Conservation (phyloP, 2,329 filamentous ascomycete genomes). For the Fusarium mexicanum region DNA sequence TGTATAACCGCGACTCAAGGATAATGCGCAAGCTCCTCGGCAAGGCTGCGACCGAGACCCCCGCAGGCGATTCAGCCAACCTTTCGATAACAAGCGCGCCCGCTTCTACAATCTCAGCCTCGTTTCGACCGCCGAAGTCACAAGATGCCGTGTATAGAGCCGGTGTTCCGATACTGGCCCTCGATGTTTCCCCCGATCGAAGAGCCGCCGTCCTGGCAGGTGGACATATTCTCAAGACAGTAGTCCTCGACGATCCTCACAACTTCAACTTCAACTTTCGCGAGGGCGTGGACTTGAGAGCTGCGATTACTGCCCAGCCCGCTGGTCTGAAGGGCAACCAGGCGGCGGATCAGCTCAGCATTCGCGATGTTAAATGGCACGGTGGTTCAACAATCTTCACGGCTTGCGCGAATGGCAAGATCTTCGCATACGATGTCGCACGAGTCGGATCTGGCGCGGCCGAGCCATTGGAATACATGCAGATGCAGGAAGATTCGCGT, state of each 20-base stretch:
- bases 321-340: slow-evolving; percentile 54
- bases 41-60: slow-evolving; percentile 59
- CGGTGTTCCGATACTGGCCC: slow-evolving; percentile 63
- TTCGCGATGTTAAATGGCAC: slow-evolving; percentile 70
- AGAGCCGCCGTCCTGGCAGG: slow-evolving; percentile 66
- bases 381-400: slow-evolving; percentile 67
- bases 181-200: slow-evolving; percentile 68
- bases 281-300: slow-evolving; percentile 67
- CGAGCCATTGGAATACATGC: slow-evolving; percentile 63
- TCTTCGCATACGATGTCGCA: slow-evolving; percentile 70
- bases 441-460: slow-evolving; percentile 57
- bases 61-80: slow-evolving; percentile 51
- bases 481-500: slow-evolving; percentile 68
- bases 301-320: slow-evolving; percentile 60
- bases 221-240: slow-evolving; percentile 68
- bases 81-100: slow-evolving; percentile 59
- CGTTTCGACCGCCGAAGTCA: slow-evolving; percentile 63
- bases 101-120: slow-evolving; percentile 47
- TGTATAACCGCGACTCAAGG: slow-evolving; percentile 64
- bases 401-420: slow-evolving; percentile 70
- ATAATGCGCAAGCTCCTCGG: slow-evolving; percentile 71
- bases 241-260: slow-evolving; percentile 61
- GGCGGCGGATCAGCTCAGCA: slow-evolving; percentile 67
- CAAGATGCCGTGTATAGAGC: slow-evolving; percentile 65
- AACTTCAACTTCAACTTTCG: slow-evolving; percentile 55